Evolutionary conservation across 1,284 basidiomycete genomes (phyloP).

Genomic region (Meira nashicola): DNA sequence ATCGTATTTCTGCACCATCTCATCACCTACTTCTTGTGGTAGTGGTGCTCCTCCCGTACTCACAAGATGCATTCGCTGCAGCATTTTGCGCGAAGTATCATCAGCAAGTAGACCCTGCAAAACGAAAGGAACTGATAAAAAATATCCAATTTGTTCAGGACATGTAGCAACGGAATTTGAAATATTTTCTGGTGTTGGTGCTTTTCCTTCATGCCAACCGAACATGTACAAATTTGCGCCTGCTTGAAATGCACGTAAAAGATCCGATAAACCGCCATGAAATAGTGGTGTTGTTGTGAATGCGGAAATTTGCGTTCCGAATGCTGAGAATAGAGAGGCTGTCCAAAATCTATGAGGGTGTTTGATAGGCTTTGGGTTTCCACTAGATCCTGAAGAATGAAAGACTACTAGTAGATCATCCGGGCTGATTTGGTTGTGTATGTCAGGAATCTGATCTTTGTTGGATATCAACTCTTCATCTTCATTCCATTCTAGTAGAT

Average conservation of each 20-base stretch:
- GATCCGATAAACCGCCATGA: slow-evolving; percentile 56
- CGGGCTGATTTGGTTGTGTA: not conserved
- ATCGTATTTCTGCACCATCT: slow-evolving; percentile 57
- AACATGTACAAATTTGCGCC: slow-evolving; percentile 15
- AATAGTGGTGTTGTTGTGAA: slow-evolving; percentile 57
- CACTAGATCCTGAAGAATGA: slow-evolving; percentile 64
- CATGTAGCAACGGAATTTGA: slow-evolving; percentile 46
- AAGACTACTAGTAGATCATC: slow-evolving; percentile 59
- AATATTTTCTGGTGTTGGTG: slow-evolving; percentile 51
- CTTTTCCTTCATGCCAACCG: slow-evolving; percentile 12
- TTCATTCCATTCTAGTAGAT: not conserved
- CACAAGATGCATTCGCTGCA: slow-evolving; percentile 60
- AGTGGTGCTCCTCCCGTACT: slow-evolving; percentile 56
- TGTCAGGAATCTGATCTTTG: not conserved
- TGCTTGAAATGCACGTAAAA: slow-evolving; percentile 55
- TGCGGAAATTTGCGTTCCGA: slow-evolving; percentile 36
- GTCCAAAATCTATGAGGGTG: slow-evolving; percentile 45
- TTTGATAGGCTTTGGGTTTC: slow-evolving; percentile 56
- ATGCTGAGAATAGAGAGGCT: slow-evolving; percentile 22
- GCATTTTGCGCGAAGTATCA: slow-evolving; percentile 56
- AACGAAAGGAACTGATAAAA: slow-evolving; percentile 57
- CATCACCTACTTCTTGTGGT: slow-evolving; percentile 60
- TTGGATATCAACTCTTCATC: not conserved
- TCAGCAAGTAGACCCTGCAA: slow-evolving; percentile 57
- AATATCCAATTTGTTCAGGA: slow-evolving; percentile 21